Conservation (phyloP, 2,329 filamentous ascomycete species). For the Aspergillus sp. region DNA sequence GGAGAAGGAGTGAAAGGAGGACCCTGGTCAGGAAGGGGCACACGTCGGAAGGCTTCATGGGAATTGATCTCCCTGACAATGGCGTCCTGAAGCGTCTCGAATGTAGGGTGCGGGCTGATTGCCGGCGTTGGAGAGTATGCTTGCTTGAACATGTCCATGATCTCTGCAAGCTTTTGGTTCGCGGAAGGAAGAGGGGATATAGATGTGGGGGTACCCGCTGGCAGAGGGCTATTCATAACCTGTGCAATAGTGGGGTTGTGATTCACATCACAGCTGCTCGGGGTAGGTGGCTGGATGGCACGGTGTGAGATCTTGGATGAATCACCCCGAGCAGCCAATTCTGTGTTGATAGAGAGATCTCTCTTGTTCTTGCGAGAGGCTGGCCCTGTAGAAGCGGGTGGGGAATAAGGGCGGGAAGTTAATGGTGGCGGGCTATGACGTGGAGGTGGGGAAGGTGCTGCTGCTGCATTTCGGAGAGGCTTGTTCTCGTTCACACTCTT, state of each 20-base stretch:
- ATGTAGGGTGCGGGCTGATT: constrained; percentile 29
- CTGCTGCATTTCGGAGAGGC: constrained; percentile 1
- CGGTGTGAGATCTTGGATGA: constrained; percentile 29
- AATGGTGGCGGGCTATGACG: constrained; percentile 7
- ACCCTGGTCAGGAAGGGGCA: constrained; percentile 26
- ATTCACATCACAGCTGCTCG: constrained; percentile 18
- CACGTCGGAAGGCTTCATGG: constrained; percentile 36
- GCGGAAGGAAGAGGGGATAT: constrained; percentile 18
- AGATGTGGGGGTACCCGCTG: constrained; percentile 19
- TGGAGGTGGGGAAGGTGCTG: constrained; percentile 6
- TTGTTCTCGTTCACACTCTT: constrained; percentile 3
- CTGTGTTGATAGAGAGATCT: constrained; percentile 37
- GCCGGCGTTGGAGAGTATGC: constrained; percentile 27
- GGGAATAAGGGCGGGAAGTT: constrained; percentile 8
- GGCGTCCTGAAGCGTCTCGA: constrained; percentile 38
- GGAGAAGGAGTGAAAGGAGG: constrained; percentile 29
- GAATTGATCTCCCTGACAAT: constrained; percentile 42
- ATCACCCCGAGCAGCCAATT: constrained; percentile 29
- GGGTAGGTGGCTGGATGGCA: constrained; percentile 33
- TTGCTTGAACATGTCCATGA: constrained; percentile 39
- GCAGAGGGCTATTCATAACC: constrained; percentile 37
- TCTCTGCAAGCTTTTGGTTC: constrained; percentile 32
- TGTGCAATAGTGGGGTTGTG: constrained; percentile 35
- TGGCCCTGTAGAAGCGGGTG: constrained; percentile 12
- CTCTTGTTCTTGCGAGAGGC: constrained; percentile 31